Conservation (phyloP, 1,284 basidiomycete species). For the Apiotrichum domesticum region DNA sequence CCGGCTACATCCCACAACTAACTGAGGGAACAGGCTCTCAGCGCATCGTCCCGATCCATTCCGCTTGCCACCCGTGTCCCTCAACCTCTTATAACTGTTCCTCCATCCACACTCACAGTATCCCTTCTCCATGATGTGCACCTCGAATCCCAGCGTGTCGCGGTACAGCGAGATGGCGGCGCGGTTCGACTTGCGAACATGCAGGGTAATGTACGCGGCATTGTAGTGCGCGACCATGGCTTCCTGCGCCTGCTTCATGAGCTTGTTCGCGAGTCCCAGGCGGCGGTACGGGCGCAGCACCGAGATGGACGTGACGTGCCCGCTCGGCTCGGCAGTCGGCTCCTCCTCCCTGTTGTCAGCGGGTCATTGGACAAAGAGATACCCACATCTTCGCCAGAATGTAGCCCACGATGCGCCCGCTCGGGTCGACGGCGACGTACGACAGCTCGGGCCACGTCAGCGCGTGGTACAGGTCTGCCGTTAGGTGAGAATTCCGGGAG, state of each 20-base stretch:
- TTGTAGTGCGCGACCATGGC: constrained; percentile 79
- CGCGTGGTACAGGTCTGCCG: constrained; percentile 75
- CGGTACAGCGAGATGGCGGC: constrained; percentile 77
- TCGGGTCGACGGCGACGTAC: constrained; percentile 85
- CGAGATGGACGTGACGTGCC: constrained; percentile 87
- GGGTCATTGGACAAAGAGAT: constrained; percentile 7
- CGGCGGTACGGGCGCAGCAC: constrained; percentile 78
- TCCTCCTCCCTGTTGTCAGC: constrained; percentile 62
- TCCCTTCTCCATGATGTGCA: constrained; percentile 66
- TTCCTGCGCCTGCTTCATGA: constrained; percentile 81
- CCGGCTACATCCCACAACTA: no score
- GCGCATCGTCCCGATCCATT: no score
- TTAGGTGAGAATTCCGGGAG: background rate
- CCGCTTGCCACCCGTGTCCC: no score
- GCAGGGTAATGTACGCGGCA: constrained; percentile 70
- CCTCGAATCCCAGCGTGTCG: constrained; percentile 73
- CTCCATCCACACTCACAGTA: constrained; percentile 61
- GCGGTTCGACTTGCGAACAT: constrained; percentile 80
- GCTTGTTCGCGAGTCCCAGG: constrained; percentile 74
- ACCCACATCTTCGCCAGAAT: constrained; percentile 85
- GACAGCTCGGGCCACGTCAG: constrained; percentile 91
- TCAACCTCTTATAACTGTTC: no score
- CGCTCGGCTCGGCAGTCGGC: constrained; percentile 57
- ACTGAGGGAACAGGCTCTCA: no score
- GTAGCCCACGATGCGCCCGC: constrained; percentile 86